Base-by-base conservation (phyloP, 2,329 filamentous ascomycete genomes). In the Claviceps arundinis region DNA sequence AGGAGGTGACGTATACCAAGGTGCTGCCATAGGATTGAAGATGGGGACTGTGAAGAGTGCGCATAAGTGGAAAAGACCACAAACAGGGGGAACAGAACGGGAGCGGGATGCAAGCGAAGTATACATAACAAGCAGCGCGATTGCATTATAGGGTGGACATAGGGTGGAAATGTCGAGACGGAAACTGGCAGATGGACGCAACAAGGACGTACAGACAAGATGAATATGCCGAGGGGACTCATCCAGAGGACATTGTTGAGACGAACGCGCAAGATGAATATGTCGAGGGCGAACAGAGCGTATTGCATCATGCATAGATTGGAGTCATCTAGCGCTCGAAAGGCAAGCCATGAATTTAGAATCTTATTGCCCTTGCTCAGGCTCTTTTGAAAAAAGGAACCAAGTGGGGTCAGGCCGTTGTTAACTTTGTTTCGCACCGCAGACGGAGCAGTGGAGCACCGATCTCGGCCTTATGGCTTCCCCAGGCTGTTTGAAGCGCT, bases 1-100 rank as follows among this genome's bases (percentile, higher is more conserved):
- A 81, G 67, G 84, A 82, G 2, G 75, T 82, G 59, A 67, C 70
- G 6, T 98, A 89, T 63, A 89, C 97, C 57, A 76, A 83, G 50
- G 90, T 96, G 42, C 67, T 88, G 62, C 84, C 82, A 70, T 87
- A 73, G 37, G 55, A 53, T n/a, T 7, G 17, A 24, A 30, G 6
- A 14, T 14, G 43, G 43, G 14, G 13, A 22, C 22, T 19, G 37
- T 11, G n/a, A 48, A 22, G 30, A 24, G 19, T 14, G 30, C 19
- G 14, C 13, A 4, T 2, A 14, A 38, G 37, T 4, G 4, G 19
- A 40, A 38, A 16, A 11, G 8, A 30, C 14, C 16, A 16, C 16
- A 22, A 22, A 19, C 4, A 5, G 17, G 19, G 42, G 30, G 19
- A 40, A 49, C 5, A 30, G 30, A 19, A 30, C 47, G 38, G 34